phyloP scores from a whole-genome alignment of 768 basidiomycete species.

The Rossbeevera mucosa region DNA sequence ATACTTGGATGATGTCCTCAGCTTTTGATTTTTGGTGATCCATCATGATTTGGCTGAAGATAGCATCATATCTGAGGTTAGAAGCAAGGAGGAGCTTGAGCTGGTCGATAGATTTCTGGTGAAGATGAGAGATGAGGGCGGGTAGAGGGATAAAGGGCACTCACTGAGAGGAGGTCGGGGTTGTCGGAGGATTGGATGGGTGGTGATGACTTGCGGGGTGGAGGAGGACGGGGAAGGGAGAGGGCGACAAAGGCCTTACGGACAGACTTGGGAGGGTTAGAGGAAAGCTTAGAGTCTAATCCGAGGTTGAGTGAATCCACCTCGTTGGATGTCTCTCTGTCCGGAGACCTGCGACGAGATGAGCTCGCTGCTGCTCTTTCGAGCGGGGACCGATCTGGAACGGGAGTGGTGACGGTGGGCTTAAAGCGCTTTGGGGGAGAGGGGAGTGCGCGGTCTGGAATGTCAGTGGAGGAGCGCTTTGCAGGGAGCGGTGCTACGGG shows the following conservation, averaged over 20 bases:
- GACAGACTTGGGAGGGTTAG: constrained; percentile 21
- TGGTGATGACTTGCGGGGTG: constrained; percentile 6
- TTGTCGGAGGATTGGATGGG: constrained; percentile 4
- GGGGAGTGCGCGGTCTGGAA: constrained; percentile 4
- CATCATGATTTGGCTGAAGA: constrained; percentile 23
- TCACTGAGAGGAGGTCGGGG: constrained; percentile 19
- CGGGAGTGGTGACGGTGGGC: constrained; percentile 8
- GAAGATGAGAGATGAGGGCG: background rate
- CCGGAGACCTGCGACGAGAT: constrained; percentile 15
- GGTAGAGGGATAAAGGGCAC: background rate
- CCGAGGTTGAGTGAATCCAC: constrained; percentile 23
- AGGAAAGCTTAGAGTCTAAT: background rate
- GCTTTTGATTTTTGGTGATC: constrained; percentile 17
- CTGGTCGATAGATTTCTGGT: constrained; percentile 27
- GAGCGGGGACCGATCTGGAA: constrained; percentile 26
- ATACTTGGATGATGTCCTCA: constrained; percentile 39
- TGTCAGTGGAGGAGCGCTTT: constrained; percentile 32
- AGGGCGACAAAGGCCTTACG: constrained; percentile 2
- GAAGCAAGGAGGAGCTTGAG: constrained; percentile 23
- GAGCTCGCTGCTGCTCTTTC: constrained; percentile 1
- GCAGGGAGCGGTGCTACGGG: constrained; percentile 14
- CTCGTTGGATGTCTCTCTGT: constrained; percentile 17
- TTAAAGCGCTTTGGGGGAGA: constrained; percentile 32
- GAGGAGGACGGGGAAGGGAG: constrained; percentile 1
- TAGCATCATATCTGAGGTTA: constrained; percentile 14